Evolutionary conservation across 495 filamentous ascomycete species (phyloP).

Genomic region (Paragyromitra xinjiangensis): DNA sequence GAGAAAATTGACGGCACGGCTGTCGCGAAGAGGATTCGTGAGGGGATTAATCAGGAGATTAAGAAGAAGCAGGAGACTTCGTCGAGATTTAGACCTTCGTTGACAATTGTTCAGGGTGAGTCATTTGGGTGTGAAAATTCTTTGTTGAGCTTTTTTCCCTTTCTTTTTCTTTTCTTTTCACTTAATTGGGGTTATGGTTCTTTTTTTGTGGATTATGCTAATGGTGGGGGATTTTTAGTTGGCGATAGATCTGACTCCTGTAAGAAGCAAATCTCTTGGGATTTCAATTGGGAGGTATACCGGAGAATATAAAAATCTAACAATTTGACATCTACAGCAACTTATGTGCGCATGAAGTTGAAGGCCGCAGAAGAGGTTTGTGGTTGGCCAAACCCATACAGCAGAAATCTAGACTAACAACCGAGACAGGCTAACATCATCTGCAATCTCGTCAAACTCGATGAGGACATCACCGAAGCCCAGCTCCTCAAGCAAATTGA

Average conservation of each 20-base stretch:
- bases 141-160: neutral
- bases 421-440: conserved; percentile 78
- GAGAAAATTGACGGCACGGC: conserved; percentile 94
- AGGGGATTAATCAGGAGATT: conserved; percentile 79
- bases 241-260: conserved; percentile 92
- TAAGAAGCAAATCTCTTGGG: conserved; percentile 61
- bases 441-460: conserved; percentile 83
- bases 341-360: conserved; percentile 99
- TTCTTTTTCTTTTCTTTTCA: conserved; percentile 2
- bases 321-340: conserved; percentile 65
- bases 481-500: conserved; percentile 85
- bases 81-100: conserved; percentile 82
- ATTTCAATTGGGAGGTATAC: conserved; percentile 9
- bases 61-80: conserved; percentile 79
- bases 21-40: conserved; percentile 88
- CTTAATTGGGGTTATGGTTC: neutral
- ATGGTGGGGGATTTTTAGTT: conserved; percentile 63
- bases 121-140: conserved; percentile 19
- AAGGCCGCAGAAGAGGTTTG: conserved; percentile 91
- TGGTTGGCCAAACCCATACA: conserved; percentile 21
- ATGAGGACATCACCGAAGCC: conserved; percentile 79
- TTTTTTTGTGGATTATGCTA: conserved; percentile 37
- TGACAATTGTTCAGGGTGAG: conserved; percentile 93
- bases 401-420: conserved; percentile 23
- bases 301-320: conserved; percentile 27